phyloP scores from a whole-genome alignment of 352 stramenopile genomes.

The Globisporangium echinulatum region DNA sequence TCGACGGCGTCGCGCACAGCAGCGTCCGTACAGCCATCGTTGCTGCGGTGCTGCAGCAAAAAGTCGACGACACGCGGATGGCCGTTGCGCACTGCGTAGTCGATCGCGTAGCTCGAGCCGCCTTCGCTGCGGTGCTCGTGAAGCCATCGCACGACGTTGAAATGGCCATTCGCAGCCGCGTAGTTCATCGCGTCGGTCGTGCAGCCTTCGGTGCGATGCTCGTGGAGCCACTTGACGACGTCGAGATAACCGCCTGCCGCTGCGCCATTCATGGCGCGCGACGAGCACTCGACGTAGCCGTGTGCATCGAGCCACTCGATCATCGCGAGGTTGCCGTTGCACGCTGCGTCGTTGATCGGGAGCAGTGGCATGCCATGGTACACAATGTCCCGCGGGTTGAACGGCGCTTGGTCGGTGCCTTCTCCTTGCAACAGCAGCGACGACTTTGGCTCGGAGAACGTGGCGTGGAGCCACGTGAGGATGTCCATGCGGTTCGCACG shows the following conservation, averaged over 20 bases:
- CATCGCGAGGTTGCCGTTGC: slow-evolving; percentile 1
- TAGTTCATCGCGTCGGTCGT: slow-evolving; percentile 11
- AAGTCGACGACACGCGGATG: not conserved
- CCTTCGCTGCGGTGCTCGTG: slow-evolving; percentile 12
- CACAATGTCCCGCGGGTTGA: not conserved
- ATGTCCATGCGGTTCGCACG: not conserved
- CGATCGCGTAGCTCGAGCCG: not conserved
- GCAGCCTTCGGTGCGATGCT: slow-evolving; percentile 11
- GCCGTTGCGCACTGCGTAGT: not conserved
- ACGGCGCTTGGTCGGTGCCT: too few relatives aligned
- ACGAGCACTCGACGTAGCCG: not conserved
- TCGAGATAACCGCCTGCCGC: not conserved
- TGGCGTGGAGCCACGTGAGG: not conserved
- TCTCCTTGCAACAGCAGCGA: not conserved
- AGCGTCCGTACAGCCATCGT: not conserved
- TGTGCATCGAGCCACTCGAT: not conserved
- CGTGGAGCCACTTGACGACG: slow-evolving; percentile 7
- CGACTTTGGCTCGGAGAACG: not conserved
- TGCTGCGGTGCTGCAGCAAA: not conserved
- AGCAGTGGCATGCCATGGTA: not conserved
- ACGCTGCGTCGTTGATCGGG: not conserved
- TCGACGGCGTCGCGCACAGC: not conserved
- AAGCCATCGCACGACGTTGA: slow-evolving; percentile 2
- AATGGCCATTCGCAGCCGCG: not conserved
- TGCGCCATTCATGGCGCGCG: not conserved